Evolutionary conservation across 2,329 filamentous ascomycete genomes (phyloP), one percentile per base, ranked within the genome.

Genomic region (Fusarium sp.): DNA sequence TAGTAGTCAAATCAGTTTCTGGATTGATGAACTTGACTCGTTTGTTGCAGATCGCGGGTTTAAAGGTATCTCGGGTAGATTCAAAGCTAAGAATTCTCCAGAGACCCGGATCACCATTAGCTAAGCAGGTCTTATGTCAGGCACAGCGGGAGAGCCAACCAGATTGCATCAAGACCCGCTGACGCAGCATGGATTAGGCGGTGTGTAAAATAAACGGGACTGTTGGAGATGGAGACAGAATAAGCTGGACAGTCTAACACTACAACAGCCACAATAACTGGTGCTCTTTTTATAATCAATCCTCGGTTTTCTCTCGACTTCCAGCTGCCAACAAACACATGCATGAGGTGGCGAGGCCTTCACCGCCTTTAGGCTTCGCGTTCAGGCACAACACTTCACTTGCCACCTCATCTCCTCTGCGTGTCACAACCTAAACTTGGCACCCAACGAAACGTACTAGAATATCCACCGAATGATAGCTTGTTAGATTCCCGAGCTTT

Each of bases 31-130:
- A 54, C 37, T 44, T 60, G 30, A 48, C 48, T 68, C 64, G 59
- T 46, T 68, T 39, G 54, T 55, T 65, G 59, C 65, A 43, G 48
- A 49, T 66, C 62, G 62, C 48, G 49, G 35, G 62, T 66, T 65
- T 65, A 62, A 65, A 64, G 62, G 62, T 65, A 65, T 60, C 55
- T 65, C 55, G 55, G 57, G 61, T 65, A 67, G 65, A 51, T 55
- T 64, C 44, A 51, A 44, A 48, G 47, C 65, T 60, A 60, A 56
- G 65, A 68, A 67, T 61, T 58, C 48, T 55, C 59, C 61, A 61
- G 30, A 37, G 17, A 32, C 25, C 32, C 27, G 61, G 62, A 47
- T 62, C 62, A 47, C 55, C 51, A 64, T 66, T 66, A 66, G 62
- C 62, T 66, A 66, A 66, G 44, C 62, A 55, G 9, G 39, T 20